phyloP scores from a whole-genome alignment of 345 rosid species.

The Bretschneidera sinensis region DNA sequence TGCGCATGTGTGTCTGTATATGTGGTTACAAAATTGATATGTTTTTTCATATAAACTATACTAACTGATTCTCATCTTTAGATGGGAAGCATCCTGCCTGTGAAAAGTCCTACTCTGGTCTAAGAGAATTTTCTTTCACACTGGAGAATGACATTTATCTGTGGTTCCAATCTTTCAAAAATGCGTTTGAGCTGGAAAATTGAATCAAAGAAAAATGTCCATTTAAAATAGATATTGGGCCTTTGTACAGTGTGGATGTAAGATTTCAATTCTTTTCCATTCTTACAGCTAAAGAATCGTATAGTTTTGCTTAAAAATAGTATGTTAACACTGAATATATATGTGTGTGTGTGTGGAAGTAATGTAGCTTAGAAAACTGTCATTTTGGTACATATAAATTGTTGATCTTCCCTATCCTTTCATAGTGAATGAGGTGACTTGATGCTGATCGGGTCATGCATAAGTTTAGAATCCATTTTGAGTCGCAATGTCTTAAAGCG shows the following conservation, averaged over 20 bases:
- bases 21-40: not conserved
- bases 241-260: constrained; percentile 82
- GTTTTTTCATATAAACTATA: not conserved
- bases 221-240: constrained; percentile 82
- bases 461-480: not conserved
- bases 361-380: not conserved
- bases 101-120: constrained; percentile 57
- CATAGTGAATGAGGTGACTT: not conserved
- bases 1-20: not conserved
- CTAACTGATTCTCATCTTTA: constrained; percentile 21
- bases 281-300: not conserved
- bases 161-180: constrained; percentile 73
- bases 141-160: constrained; percentile 67
- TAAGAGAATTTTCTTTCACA: constrained; percentile 89
- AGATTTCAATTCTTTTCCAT: constrained; percentile 13
- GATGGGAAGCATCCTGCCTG: constrained; percentile 97
- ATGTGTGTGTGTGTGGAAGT: not conserved
- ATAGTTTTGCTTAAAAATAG: not conserved
- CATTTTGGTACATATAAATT: too few relatives aligned
- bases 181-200: constrained; percentile 49
- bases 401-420: not conserved
- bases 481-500: not conserved
- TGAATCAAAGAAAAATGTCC: constrained; percentile 64
- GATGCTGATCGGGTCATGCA: not conserved
- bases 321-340: not conserved